A percentile compares a stretch with the other conserved stretches of the same genome.
These are phyloP conservation scores for Arabidopsis hybrid DNA, from an alignment of 441 rosid species.

Conservation along the genomic window DNA sequence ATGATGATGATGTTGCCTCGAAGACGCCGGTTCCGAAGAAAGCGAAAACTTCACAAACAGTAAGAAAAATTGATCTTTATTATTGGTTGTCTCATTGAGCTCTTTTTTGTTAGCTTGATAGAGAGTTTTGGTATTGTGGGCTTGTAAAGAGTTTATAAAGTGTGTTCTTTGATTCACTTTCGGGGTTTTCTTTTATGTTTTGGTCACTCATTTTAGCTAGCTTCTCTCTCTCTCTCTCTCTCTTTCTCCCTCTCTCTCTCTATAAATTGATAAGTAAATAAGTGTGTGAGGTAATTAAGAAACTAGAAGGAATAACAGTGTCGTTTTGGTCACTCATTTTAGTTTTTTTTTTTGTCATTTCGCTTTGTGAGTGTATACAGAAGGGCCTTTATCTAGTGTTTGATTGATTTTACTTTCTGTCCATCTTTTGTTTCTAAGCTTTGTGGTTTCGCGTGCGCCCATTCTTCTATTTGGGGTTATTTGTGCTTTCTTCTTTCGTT, in stretches of 20 bases:
- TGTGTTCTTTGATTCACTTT: constrained; percentile 5
- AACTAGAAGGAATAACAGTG: no score
- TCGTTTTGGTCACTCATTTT: no score
- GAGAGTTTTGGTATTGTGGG: no score
- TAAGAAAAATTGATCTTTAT: constrained; percentile 42
- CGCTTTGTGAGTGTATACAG: constrained; percentile 21
- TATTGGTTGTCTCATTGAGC: background rate
- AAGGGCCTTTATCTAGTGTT: constrained; percentile 23
- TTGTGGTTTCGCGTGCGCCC: background rate
- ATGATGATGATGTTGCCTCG: constrained; percentile 47
- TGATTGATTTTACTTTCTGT: constrained; percentile 1
- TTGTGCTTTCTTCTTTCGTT: background rate
- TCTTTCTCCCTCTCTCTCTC: no score
- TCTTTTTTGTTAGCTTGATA: constrained; percentile 1
- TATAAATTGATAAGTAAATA: no score
- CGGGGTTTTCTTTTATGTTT: background rate
- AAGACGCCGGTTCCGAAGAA: constrained; percentile 47
- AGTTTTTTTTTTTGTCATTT: background rate
- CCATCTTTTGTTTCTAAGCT: background rate
- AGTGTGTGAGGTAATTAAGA: no score
- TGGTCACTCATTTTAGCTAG: no score
- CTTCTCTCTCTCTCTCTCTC: no score
- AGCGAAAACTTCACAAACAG: constrained; percentile 47
- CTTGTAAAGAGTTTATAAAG: background rate
- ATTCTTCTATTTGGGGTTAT: background rate